A percentile compares a stretch with the other conserved stretches of the same genome.
phyloP scores from a whole-genome alignment of 1,139 yeast genomes.

The Saccharomyces hybrid region DNA sequence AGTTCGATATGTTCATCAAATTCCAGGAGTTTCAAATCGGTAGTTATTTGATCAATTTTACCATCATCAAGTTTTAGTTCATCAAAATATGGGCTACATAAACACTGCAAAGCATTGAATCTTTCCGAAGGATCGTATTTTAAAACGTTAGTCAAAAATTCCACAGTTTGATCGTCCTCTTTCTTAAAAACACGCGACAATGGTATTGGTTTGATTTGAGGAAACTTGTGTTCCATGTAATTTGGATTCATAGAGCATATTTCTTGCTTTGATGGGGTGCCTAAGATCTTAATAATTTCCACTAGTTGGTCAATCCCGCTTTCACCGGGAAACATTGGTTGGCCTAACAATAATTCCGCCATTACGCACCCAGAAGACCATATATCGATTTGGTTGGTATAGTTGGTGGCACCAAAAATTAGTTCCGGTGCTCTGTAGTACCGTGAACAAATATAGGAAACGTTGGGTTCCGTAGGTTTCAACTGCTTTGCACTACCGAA shows the following conservation, averaged over 20 bases:
- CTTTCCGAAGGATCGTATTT: conserved; percentile 32
- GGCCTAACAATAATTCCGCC: conserved; percentile 93
- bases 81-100: conserved; percentile 30
- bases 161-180: conserved; percentile 30
- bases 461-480: conserved; percentile 87
- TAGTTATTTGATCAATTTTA: conserved; percentile 36
- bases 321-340: conserved; percentile 96
- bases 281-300: conserved; percentile 90
- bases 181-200: conserved; percentile 71
- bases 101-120: conserved; percentile 29
- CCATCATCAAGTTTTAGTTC: conserved; percentile 24
- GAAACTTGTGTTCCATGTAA: conserved; percentile 95
- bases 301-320: conserved; percentile 96
- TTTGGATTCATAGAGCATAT: conserved; percentile 94
- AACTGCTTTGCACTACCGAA: conserved; percentile 95
- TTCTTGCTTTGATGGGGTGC: conserved; percentile 91
- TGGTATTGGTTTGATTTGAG: conserved; percentile 92
- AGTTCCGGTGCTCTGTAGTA: conserved; percentile 94
- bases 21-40: conserved; percentile 82
- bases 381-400: conserved; percentile 93
- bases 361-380: conserved; percentile 99
- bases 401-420: conserved; percentile 84
- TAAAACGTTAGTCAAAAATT: conserved; percentile 25
- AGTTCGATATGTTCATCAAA: conserved; percentile 26
- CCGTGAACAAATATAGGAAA: conserved; percentile 90